Base-by-base conservation (phyloP, 163 green algal genomes). In the Coccomyxa subellipsoidea region DNA sequence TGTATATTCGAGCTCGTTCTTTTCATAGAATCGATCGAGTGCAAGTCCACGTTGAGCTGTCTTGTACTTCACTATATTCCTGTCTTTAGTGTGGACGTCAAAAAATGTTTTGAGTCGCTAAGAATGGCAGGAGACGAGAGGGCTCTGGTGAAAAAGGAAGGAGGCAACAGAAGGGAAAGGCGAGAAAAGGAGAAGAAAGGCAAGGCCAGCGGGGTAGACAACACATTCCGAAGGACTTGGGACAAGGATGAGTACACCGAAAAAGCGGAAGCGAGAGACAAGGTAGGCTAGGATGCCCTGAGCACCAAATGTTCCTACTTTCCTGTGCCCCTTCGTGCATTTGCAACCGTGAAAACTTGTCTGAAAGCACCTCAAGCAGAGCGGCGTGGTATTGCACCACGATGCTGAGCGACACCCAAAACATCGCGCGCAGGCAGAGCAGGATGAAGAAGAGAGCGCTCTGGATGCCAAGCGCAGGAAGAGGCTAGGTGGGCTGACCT, bases 191-290 rank as follows among this genome's bases (percentile, higher is more conserved):
- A 86, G 71, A 81, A 83, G 27, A 80, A 80, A 34, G 35, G 77
- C 34, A 83, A 81, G 70, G 73, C 31, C 29, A 54, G 66, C 40
- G 89, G 88, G 7, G 91, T 98, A 0, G 95, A 98, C 85, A 98
- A 98, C 85, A 97, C 95, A 0, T 84, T 89, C 25, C 89, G 95
- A 23, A 85, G 93, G 31, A 95, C 88, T 36, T 98, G 94, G 93
- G 94, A 98, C 87, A 94, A 93, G 47, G 90, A 93, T 2, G 90
- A 97, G 37, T 98, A 90, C 83, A 79, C 66, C 7, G 85, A 95
- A 12, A 95, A 94, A 72, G 95, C 94, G n/a, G 84, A 89, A 32
- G 90, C 95, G 75, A 84, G 92, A 0, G 92, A 97, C 69, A 83
- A 93, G 85, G 87, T 83, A 81, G 27, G 81, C 54, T 7, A 18